Evolutionary conservation across 2,329 filamentous ascomycete species (phyloP), one percentile per base, ranked within the genome.

Genomic region (Xylariaceae sp.): DNA sequence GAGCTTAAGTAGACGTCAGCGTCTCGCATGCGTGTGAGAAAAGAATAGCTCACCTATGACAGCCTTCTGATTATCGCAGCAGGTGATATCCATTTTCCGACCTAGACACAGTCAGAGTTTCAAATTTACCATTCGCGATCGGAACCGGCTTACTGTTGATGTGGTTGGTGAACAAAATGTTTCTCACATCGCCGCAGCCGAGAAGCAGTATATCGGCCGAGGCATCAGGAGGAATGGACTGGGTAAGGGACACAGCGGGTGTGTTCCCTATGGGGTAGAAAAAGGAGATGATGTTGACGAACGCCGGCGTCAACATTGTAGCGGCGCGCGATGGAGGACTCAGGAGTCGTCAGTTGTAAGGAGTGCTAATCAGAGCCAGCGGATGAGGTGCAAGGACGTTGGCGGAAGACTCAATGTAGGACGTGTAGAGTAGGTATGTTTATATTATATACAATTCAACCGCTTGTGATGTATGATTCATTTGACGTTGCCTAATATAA

Each of bases 181-280:
- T 78, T 13, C 80, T 73, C 42, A 77, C 67, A 66, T 85, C 82
- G 8, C 79, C 79, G 54, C 78, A 81, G 2, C 77, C 80, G 3
- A 85, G 71, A 1, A 79, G 70, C 15, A 85, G 70, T 5, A 83
- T 66, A 36, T 61, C n/a, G 9, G 48, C 47, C 4, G 40, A 22
- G 6, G 13, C 47, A 18, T 29, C 19, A 0, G 55, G 58, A 0
- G 51, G 54, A 19, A 60, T 42, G 6, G 49, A 50, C 29, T 59
- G 51, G 6, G 57, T 60, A 10, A 63, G 53, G 2, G 30, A 58
- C 10, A 58, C 48, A 12, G 61, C 54, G 13, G 59, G 59, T 3
- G 57, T 59, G 36, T 56, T 59, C 18, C 59, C 54, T 16, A 61
- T 34, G 3, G 59, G 54, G 43, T 58, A 58, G 41, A 61, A 62